Evolutionary conservation across 305 asterid genomes (phyloP).

Genomic region (Fraxinus sp.): DNA sequence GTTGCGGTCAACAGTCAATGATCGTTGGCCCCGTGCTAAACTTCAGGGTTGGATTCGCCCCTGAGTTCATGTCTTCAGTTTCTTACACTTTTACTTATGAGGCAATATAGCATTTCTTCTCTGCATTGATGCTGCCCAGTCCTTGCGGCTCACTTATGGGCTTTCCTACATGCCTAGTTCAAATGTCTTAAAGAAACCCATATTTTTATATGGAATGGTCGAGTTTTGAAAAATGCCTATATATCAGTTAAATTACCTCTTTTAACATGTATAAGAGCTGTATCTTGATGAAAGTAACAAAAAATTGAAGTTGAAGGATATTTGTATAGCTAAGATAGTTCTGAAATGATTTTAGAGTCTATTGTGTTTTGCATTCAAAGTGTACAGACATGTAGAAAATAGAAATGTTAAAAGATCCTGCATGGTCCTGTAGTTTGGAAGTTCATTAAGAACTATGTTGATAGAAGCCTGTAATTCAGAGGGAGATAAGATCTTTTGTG

Average conservation of each 20-base stretch:
- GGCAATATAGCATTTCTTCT: conserved; percentile 4
- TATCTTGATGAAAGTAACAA: neutral
- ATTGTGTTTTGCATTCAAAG: neutral
- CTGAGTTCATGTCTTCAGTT: neutral
- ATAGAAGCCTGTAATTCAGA: neutral
- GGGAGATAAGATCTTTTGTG: neutral
- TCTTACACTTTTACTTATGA: neutral
- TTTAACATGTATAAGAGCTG: conserved; percentile 4
- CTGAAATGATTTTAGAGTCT: neutral
- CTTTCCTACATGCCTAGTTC: neutral
- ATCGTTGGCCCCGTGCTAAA: too few species aligned
- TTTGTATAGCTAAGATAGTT: neutral
- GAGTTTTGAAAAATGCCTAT: neutral
- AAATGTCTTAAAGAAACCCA: neutral
- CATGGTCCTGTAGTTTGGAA: neutral
- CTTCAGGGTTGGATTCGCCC: too few species aligned
- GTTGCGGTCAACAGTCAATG: too few species aligned
- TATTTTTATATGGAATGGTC: neutral
- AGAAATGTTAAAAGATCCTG: neutral
- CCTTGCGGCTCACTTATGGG: neutral
- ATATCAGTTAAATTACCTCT: neutral
- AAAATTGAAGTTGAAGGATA: conserved; percentile 10
- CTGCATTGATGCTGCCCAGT: neutral
- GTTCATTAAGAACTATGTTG: neutral
- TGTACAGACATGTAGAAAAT: neutral